These are phyloP conservation scores for Xerocomus potaroensis DNA, from an alignment of 768 basidiomycete genomes.

Conservation along the genomic window DNA sequence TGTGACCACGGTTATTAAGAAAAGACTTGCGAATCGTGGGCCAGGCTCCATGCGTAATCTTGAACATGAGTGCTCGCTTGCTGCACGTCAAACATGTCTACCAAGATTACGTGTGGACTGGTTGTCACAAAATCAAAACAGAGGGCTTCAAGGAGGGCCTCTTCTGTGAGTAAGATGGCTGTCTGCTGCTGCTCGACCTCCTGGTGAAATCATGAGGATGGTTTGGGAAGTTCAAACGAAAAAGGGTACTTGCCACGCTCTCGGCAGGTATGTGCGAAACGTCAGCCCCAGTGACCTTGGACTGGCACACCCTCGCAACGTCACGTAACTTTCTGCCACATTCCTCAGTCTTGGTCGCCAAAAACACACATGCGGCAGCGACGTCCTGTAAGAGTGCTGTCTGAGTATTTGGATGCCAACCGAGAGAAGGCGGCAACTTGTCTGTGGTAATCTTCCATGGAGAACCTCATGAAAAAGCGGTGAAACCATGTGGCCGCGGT, in stretches of 20 bases:
- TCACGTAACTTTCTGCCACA: constrained; percentile 84
- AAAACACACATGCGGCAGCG: constrained; percentile 81
- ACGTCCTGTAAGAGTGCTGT: constrained; percentile 51
- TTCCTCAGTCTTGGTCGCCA: constrained; percentile 91
- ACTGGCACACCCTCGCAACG: constrained; percentile 69
- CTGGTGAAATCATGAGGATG: constrained; percentile 34
- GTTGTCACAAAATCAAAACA: constrained; percentile 83
- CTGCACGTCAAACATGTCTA: constrained; percentile 63
- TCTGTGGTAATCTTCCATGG: constrained; percentile 84
- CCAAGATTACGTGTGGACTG: constrained; percentile 71
- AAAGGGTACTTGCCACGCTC: constrained; percentile 49
- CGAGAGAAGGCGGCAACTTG: constrained; percentile 31
- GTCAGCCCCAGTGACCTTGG: constrained; percentile 59
- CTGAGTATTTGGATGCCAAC: constrained; percentile 8
- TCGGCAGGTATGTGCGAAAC: constrained; percentile 55
- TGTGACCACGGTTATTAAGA: background rate
- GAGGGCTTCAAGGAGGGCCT: constrained; percentile 73
- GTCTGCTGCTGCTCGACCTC: constrained; percentile 71
- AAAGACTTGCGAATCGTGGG: constrained; percentile 74
- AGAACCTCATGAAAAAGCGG: constrained; percentile 84
- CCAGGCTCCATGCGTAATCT: constrained; percentile 82
- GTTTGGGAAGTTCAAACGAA: background rate
- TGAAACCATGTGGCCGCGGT: constrained; percentile 91
- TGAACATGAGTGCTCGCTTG: constrained; percentile 47
- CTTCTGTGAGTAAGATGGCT: constrained; percentile 69